Evolutionary conservation across 495 filamentous ascomycete species (phyloP).

Genomic region (Talaromyces stipitatus): DNA sequence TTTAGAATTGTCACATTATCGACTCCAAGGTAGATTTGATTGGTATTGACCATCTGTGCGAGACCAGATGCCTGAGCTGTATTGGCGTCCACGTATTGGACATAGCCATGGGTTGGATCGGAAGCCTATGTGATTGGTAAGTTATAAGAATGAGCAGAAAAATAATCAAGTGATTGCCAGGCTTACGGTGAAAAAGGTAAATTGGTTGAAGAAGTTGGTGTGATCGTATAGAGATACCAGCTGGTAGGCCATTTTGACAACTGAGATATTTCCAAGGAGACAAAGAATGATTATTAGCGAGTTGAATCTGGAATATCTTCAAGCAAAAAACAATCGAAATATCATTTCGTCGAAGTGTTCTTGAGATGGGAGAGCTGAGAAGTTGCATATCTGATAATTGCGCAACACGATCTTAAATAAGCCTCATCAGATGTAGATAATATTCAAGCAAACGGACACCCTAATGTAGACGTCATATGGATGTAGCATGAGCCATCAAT

Average conservation of each 20-base stretch:
- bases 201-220: background rate
- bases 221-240: background rate
- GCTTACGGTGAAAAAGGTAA: background rate
- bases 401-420: background rate
- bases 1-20: background rate
- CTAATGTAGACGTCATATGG: background rate
- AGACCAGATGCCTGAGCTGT: slow-evolving; percentile 38
- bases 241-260: background rate
- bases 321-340: background rate
- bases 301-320: too few relatives aligned
- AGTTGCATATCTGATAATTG: background rate
- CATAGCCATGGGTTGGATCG: slow-evolving; percentile 54
- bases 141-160: background rate
- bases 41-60: slow-evolving; percentile 31
- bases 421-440: background rate
- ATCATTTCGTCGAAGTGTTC: background rate
- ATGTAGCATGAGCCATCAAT: background rate
- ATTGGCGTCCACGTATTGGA: slow-evolving; percentile 40
- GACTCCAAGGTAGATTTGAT: slow-evolving; percentile 18
- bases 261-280: too few relatives aligned
- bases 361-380: background rate
- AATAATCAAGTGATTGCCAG: background rate
- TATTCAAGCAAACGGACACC: background rate
- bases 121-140: slow-evolving; percentile 1
- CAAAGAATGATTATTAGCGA: too few relatives aligned